Evolutionary conservation across 768 basidiomycete genomes (phyloP).

Genomic region (Collybiopsis confluens): DNA sequence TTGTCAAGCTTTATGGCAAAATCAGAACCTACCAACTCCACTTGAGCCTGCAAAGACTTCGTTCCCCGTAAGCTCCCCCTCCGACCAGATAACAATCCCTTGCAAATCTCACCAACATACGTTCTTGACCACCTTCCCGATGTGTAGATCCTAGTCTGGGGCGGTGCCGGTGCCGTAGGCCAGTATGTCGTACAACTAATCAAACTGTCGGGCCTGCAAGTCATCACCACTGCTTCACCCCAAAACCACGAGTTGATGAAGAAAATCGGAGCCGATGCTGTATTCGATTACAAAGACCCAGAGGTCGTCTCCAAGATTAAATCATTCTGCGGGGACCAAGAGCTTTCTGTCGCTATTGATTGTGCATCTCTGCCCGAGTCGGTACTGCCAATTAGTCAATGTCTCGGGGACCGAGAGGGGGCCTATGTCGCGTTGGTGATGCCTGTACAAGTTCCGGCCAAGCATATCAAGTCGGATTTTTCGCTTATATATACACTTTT

Average conservation of each 20-base stretch:
- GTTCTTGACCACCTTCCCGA: too few relatives aligned
- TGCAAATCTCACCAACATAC: too few relatives aligned
- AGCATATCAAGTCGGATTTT: conserved; percentile 11
- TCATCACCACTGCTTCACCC: conserved; percentile 36
- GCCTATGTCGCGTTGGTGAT: conserved; percentile 10
- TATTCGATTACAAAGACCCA: conserved; percentile 29
- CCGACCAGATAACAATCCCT: neutral
- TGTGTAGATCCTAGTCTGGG: conserved; percentile 10
- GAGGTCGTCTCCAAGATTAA: conserved; percentile 20
- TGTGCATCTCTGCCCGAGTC: conserved; percentile 16
- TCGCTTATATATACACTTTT: conserved; percentile 15
- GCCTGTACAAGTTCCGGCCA: neutral
- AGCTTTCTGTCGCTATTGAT: conserved; percentile 18
- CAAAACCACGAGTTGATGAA: conserved; percentile 32
- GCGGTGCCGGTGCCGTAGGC: conserved; percentile 20
- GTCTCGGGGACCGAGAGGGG: conserved; percentile 5
- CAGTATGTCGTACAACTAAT: conserved; percentile 35
- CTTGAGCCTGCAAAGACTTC: conserved; percentile 8
- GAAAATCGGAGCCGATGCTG: conserved; percentile 34
- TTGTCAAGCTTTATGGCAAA: conserved; percentile 15
- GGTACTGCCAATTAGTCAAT: conserved; percentile 6
- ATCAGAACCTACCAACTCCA: conserved; percentile 13
- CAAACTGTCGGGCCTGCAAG: conserved; percentile 31
- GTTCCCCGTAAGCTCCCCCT: conserved; percentile 9
- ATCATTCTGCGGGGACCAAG: conserved; percentile 13